These are phyloP conservation scores for Solanum appendiculatum DNA, from an alignment of 257 asterid genomes.

Conservation along the genomic window DNA sequence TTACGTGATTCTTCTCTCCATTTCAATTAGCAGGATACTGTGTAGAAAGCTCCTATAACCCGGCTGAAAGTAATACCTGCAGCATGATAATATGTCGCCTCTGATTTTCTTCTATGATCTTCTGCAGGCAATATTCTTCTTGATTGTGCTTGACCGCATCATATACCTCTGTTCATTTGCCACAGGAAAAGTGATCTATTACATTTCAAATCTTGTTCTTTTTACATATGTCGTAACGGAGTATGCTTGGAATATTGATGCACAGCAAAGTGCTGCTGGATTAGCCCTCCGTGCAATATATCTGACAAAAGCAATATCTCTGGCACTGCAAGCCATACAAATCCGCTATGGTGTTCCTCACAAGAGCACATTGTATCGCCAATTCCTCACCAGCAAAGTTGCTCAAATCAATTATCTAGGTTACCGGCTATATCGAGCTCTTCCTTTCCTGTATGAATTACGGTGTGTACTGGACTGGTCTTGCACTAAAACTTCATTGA, in stretches of 20 bases:
- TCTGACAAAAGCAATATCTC: conserved; percentile 81
- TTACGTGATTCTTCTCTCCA: not conserved
- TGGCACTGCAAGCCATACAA: conserved; percentile 91
- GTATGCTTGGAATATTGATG: conserved; percentile 84
- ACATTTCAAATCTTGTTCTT: conserved; percentile 75
- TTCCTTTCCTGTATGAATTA: conserved; percentile 90
- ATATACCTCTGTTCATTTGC: conserved; percentile 94
- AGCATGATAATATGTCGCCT: not conserved
- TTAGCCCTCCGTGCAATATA: conserved; percentile 87
- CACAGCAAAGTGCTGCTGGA: conserved; percentile 72
- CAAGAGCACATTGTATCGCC: conserved; percentile 91
- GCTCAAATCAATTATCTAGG: conserved; percentile 81
- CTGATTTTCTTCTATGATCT: conserved; percentile 18
- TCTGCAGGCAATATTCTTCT: conserved; percentile 86
- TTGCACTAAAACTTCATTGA: conserved; percentile 84
- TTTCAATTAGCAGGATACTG: not conserved
- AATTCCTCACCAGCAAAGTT: conserved; percentile 89
- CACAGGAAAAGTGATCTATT: conserved; percentile 78
- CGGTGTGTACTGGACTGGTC: conserved; percentile 99
- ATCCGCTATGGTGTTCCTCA: conserved; percentile 91
- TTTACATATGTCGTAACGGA: conserved; percentile 69
- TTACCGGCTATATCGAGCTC: conserved; percentile 87
- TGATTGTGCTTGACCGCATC: conserved; percentile 92
- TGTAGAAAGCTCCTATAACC: not conserved
- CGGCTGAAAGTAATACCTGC: not conserved